These are phyloP conservation scores for Sequoiadendron giganteum DNA, from an alignment of 75 land plant species.

Conservation along the genomic window DNA sequence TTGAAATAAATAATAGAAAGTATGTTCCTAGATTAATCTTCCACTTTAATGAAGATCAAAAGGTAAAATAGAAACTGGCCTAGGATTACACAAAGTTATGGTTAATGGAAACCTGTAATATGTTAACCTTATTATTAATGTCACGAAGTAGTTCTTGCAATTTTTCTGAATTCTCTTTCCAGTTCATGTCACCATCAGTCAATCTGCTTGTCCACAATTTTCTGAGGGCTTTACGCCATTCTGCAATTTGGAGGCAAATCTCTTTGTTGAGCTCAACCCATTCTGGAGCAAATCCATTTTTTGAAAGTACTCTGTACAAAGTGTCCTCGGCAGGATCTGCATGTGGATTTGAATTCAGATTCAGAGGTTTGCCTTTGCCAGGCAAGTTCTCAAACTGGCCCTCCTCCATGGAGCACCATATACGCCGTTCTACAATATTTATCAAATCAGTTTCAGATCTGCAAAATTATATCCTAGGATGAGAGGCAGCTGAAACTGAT, in stretches of 20 bases:
- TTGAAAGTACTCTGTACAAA: slow-evolving; percentile 62
- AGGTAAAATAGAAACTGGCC: background rate
- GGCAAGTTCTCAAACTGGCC: slow-evolving; percentile 84
- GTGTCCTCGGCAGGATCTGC: slow-evolving; percentile 89
- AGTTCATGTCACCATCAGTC: slow-evolving; percentile 25
- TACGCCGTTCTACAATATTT: slow-evolving; percentile 75
- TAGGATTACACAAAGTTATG: background rate
- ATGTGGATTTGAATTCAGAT: slow-evolving; percentile 63
- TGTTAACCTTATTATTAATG: slow-evolving; percentile 64
- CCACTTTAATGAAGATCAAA: background rate
- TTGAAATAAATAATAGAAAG: background rate
- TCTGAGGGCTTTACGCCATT: slow-evolving; percentile 63
- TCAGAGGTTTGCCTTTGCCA: slow-evolving; percentile 82
- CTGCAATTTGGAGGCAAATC: slow-evolving; percentile 42
- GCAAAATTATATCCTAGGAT: slow-evolving; percentile 16
- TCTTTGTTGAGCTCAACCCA: slow-evolving; percentile 96
- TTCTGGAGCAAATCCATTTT: slow-evolving; percentile 85
- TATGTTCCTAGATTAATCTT: background rate
- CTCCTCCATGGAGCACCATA: slow-evolving; percentile 76
- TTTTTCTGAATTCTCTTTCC: slow-evolving; percentile 39
- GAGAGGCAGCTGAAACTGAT: background rate
- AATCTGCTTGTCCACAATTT: slow-evolving; percentile 41
- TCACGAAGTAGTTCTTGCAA: slow-evolving; percentile 49
- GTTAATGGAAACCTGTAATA: background rate
- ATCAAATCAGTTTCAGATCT: slow-evolving; percentile 79